A percentile compares a stretch with the other conserved stretches of the same genome.
Evolutionary conservation across 2,329 filamentous ascomycete genomes (phyloP).

Genomic region (Penicillium sp.): DNA sequence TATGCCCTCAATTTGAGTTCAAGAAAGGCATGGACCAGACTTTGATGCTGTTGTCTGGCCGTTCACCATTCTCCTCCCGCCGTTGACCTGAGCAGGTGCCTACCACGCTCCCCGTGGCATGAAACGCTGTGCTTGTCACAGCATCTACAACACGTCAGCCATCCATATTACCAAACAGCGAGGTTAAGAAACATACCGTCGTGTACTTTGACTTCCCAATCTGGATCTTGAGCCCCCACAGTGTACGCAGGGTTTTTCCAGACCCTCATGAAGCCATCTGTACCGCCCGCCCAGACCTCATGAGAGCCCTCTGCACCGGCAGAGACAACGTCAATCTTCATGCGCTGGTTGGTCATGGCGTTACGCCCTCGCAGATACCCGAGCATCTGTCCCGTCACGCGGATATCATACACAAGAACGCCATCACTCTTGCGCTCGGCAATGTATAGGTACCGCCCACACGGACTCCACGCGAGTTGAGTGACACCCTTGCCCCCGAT

Average conservation of each 20-base stretch:
- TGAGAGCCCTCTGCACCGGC: conserved; percentile 35
- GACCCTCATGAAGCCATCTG: conserved; percentile 50
- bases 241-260: conserved; percentile 46
- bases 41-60: conserved; percentile 36
- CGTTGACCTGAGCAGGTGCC: conserved; percentile 50
- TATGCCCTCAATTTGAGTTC: not conserved
- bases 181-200: conserved; percentile 30
- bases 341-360: conserved; percentile 50
- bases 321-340: conserved; percentile 50
- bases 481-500: conserved; percentile 52
- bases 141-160: conserved; percentile 35
- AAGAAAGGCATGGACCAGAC: conserved; percentile 37
- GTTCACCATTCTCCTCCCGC: conserved; percentile 18
- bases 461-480: conserved; percentile 54
- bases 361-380: conserved; percentile 46
- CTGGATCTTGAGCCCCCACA: conserved; percentile 41
- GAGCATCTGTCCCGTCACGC: conserved; percentile 49
- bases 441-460: conserved; percentile 55
- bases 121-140: conserved; percentile 44
- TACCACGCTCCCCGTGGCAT: conserved; percentile 45
- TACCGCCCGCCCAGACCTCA: conserved; percentile 57
- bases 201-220: conserved; percentile 44
- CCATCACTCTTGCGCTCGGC: conserved; percentile 54
- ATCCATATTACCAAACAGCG: not conserved
- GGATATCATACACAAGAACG: conserved; percentile 55